Evolutionary conservation across 2,329 filamentous ascomycete species (phyloP).

Genomic region (Alternaria brassicicola): DNA sequence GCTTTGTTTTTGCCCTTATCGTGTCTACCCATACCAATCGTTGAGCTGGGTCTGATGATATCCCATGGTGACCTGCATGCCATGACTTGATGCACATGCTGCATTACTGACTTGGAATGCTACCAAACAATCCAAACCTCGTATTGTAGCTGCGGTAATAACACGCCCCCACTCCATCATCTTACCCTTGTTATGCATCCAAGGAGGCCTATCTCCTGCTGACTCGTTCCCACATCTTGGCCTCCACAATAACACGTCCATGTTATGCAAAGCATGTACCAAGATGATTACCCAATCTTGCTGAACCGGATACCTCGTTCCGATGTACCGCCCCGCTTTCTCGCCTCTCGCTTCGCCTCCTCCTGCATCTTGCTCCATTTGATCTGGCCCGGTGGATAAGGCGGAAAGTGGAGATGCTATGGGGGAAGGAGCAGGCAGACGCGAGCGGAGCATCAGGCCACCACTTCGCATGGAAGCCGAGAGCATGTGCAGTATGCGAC

Average conservation of each 20-base stretch:
- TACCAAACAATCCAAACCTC: background rate
- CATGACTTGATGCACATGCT: background rate
- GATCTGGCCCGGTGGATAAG: background rate
- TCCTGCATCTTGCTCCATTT: background rate
- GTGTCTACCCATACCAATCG: conserved; percentile 20
- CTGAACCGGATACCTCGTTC: background rate
- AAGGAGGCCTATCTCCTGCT: background rate
- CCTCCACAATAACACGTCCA: background rate
- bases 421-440: no score
- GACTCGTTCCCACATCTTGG: background rate
- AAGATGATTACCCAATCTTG: background rate
- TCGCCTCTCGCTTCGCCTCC: background rate
- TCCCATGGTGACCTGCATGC: background rate
- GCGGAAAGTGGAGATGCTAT: background rate
- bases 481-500: background rate
- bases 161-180: background rate
- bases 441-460: background rate
- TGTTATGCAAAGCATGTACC: conserved; percentile 1
- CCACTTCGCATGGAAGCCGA: background rate
- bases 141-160: background rate
- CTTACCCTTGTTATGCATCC: background rate
- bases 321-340: background rate
- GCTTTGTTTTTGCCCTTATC: conserved; percentile 28
- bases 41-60: conserved; percentile 1
- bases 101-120: background rate